These are phyloP conservation scores for Citrus australasica DNA, from an alignment of 345 rosid genomes.

Conservation along the genomic window DNA sequence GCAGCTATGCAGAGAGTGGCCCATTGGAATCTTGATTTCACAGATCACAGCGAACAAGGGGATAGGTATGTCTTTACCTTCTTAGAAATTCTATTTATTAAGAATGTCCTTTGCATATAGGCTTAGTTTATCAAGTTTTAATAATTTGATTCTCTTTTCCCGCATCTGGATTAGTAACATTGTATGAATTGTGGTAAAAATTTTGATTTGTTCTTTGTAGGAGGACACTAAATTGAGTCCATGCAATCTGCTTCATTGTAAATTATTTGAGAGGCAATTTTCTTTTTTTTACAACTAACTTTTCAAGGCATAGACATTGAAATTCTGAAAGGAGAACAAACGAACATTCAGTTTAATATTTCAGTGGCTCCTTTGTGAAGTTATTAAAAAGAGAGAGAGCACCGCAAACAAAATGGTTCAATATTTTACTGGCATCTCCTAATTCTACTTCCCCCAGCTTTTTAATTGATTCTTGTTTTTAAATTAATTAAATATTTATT, in stretches of 20 bases:
- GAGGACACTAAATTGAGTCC: neutral
- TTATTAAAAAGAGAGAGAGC: neutral
- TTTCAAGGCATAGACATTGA: neutral
- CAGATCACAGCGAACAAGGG: constrained; percentile 40
- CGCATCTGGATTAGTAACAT: neutral
- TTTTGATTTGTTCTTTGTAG: neutral
- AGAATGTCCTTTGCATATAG: neutral
- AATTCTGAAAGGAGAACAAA: neutral
- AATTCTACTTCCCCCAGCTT: neutral
- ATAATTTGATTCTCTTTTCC: neutral
- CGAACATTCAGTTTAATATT: neutral
- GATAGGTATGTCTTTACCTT: constrained; percentile 15
- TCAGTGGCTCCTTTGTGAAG: neutral
- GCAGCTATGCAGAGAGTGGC: constrained; percentile 44
- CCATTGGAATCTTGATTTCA: constrained; percentile 42
- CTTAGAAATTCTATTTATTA: neutral
- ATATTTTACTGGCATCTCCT: neutral
- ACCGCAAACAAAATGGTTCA: neutral
- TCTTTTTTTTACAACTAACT: neutral
- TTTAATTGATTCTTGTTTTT: neutral
- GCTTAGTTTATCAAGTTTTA: neutral
- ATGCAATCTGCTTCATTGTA: neutral
- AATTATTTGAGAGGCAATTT: neutral
- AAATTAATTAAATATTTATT: neutral
- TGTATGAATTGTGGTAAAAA: neutral